A percentile compares a stretch with the other conserved stretches of the same genome.
These are phyloP conservation scores for Geranium rotundifolium DNA, from an alignment of 345 rosid species.

Conservation along the genomic window DNA sequence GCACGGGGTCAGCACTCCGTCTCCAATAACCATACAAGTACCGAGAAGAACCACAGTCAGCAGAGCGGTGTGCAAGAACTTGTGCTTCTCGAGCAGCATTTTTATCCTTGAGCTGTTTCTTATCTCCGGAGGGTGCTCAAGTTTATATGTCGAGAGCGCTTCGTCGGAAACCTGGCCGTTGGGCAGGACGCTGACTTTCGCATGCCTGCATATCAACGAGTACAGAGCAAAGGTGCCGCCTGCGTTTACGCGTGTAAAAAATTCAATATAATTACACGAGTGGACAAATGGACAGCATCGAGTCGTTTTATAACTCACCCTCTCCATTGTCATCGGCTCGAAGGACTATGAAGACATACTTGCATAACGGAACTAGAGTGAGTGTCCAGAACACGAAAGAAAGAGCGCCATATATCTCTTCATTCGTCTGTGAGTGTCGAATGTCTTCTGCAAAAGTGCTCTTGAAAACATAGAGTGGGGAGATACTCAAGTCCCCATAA, in stretches of 20 bases:
- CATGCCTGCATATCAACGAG: conserved; percentile 84
- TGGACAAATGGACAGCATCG: background rate
- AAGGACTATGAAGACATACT: conserved; percentile 92
- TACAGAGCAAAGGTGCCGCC: conserved; percentile 98
- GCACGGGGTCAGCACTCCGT: conserved; percentile 94
- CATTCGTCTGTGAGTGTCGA: conserved; percentile 78
- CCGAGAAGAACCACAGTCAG: conserved; percentile 90
- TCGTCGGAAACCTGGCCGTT: conserved; percentile 87
- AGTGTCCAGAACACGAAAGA: conserved; percentile 98
- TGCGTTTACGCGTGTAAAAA: conserved; percentile 13
- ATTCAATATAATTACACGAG: background rate
- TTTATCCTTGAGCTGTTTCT: conserved; percentile 53
- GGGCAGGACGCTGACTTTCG: conserved; percentile 87
- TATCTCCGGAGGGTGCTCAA: conserved; percentile 66
- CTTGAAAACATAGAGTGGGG: conserved; percentile 89
- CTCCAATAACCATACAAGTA: conserved; percentile 99
- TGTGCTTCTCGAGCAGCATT: conserved; percentile 68
- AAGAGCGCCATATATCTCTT: conserved; percentile 89
- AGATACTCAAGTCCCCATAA: conserved; percentile 89
- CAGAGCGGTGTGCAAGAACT: conserved; percentile 76
- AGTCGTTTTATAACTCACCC: conserved; percentile 37
- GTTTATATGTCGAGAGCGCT: conserved; percentile 84
- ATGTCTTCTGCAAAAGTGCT: conserved; percentile 98
- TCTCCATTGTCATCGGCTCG: conserved; percentile 97
- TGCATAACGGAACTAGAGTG: conserved; percentile 78